Evolutionary conservation across 192 early-diverging fungal genomes (phyloP).

Genomic region (Coemansia sp.): DNA sequence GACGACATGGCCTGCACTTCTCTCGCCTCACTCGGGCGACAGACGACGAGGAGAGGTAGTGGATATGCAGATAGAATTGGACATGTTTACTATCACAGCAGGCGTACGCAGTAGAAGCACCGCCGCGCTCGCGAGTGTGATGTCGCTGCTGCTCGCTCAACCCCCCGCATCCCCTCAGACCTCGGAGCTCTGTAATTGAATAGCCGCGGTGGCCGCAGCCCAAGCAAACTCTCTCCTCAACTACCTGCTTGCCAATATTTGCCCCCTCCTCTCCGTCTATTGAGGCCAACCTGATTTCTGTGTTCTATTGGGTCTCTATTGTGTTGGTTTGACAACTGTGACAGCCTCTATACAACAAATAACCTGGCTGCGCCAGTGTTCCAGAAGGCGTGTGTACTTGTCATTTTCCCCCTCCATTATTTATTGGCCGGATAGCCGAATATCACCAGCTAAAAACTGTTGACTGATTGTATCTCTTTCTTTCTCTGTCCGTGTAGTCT

Average conservation of each 20-base stretch:
- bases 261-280: not conserved
- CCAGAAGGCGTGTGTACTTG: not conserved
- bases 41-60: not conserved
- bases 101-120: constrained; percentile 9
- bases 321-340: not conserved
- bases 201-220: constrained; percentile 1
- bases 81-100: constrained; percentile 25
- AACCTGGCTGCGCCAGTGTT: not conserved
- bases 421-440: not conserved
- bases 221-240: not conserved
- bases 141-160: not conserved
- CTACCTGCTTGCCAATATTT: not conserved
- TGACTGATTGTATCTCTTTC: not conserved
- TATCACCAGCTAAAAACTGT: not conserved
- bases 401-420: not conserved
- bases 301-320: not conserved
- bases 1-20: not conserved
- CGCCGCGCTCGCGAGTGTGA: constrained; percentile 6
- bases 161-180: not conserved
- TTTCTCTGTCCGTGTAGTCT: not conserved
- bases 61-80: constrained; percentile 21
- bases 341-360: not conserved
- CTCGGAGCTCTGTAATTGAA: not conserved
- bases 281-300: not conserved
- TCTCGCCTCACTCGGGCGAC: not conserved